These are phyloP conservation scores for Paramecium pentaurelia DNA, from an alignment of 73 alveolate species.

Conservation along the genomic window DNA sequence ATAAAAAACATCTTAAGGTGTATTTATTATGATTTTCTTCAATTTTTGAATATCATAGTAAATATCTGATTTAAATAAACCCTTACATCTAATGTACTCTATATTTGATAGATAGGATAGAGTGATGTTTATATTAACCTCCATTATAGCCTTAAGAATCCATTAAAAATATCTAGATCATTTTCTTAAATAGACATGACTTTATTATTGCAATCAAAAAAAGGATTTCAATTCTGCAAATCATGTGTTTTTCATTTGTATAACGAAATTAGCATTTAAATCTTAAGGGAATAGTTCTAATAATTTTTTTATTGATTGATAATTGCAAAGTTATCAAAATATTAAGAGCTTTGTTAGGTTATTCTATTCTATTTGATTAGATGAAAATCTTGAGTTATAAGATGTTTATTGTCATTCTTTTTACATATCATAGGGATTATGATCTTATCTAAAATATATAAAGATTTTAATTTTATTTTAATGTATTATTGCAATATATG, in stretches of 20 bases:
- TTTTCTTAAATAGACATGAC: neutral
- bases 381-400: neutral
- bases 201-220: neutral
- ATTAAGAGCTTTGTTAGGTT: neutral
- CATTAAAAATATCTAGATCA: conserved; percentile 2
- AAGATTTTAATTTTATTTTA: neutral
- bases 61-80: neutral
- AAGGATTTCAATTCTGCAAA: conserved; percentile 26
- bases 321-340: neutral
- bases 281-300: conserved; percentile 22
- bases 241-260: neutral
- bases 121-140: neutral
- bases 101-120: neutral
- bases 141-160: neutral
- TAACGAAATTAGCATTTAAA: neutral
- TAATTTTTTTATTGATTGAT: neutral
- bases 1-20: neutral
- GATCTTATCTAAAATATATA: neutral
- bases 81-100: neutral
- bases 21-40: neutral
- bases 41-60: neutral
- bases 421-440: neutral
- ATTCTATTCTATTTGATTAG: neutral
- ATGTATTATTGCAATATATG: neutral
- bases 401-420: neutral